Base-by-base conservation (phyloP, 2,329 filamentous ascomycete genomes). In the Fusarium brevicatenulatum region DNA sequence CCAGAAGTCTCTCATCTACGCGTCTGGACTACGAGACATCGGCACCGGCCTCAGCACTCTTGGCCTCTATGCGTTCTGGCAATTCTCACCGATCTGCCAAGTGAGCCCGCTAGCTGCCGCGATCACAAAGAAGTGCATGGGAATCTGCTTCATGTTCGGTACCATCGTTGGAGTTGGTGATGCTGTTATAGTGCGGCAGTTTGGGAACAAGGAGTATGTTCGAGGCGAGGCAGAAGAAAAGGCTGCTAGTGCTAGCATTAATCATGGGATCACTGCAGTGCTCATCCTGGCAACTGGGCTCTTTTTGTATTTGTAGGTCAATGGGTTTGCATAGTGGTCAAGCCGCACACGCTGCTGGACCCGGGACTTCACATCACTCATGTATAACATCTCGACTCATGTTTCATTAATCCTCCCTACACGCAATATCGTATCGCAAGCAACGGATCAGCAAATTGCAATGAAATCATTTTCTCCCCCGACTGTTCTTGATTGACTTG, bases 31-130 rank as follows among this genome's bases (percentile, higher is more conserved):
- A 7, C 66, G 70, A 23, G 68, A 73, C 19, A 18, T 73, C 1
- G 70, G 70, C 11, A 30, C 15, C 0, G 62, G 70, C 6, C 54
- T 73, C 16, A 66, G 53, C 18, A 63, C 55, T n/a, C 66, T 73
- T 15, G 42, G 70, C 9, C 57, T 73, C 8, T 73, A 53, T 15
- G 66, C 66, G 11, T 73, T 71, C 34, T 73, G 66, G 70, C 46
- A 71, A n/a, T 63, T 73, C 34, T 73, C 70, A 0, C 66, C 66
- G 0, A 42, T 71, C 7, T 73, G 70, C 1, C 62, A 32, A 15
- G 50, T 52, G 7, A 71, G 58, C 23, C 62, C 70, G 0, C 11
- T 71, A 13, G 70, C 57, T 9, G 49, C 66, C 0, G 70, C 67
- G 0, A 15, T 67, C 2, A 56, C 54, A 3, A 63, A 57, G 15